phyloP scores from a whole-genome alignment of 225 moss, liverwort and hornwort genomes.

The Lunularia cruciata region DNA sequence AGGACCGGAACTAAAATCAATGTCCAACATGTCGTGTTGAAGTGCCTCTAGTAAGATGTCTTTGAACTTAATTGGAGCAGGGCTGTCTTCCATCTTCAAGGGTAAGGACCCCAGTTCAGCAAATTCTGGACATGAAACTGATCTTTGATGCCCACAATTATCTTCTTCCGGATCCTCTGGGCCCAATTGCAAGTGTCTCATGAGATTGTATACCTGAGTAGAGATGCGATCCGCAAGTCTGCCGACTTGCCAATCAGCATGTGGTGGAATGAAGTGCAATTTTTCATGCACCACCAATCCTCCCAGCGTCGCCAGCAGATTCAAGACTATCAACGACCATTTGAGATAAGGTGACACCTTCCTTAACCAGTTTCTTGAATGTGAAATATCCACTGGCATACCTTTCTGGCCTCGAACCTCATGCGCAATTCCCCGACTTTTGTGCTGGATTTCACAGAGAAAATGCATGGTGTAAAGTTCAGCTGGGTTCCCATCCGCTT shows the following conservation, averaged over 20 bases:
- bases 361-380: background rate
- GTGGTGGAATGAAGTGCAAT: background rate
- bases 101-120: background rate
- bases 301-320: constrained; percentile 11
- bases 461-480: constrained; percentile 1
- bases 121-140: background rate
- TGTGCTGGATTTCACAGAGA: background rate
- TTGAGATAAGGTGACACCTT: background rate
- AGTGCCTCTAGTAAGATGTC: background rate
- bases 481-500: no score
- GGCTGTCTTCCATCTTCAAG: background rate
- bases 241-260: constrained; percentile 1
- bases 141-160: background rate
- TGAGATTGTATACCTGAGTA: background rate
- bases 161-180: background rate
- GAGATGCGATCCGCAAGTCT: background rate
- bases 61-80: background rate
- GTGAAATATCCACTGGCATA: background rate
- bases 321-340: background rate
- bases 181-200: background rate
- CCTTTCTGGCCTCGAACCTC: constrained; percentile 1
- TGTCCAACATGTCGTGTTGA: background rate
- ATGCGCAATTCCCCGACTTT: background rate
- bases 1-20: no score
- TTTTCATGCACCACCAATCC: constrained; percentile 2